Conservation (phyloP, 2,329 filamentous ascomycete species). For the Hymenoscyphus fructigenus region DNA sequence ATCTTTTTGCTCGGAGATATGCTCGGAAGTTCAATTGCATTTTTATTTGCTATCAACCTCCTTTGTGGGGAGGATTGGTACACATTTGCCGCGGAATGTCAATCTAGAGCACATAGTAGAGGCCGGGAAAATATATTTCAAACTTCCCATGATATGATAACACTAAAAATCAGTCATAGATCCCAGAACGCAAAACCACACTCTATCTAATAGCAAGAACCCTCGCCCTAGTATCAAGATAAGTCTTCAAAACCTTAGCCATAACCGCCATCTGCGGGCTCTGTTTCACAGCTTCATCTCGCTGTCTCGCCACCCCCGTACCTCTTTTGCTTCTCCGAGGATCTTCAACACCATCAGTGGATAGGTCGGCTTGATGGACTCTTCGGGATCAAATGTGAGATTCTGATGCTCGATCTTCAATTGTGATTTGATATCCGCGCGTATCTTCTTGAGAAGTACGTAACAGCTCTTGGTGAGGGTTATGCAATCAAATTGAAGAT, state of each 20-base stretch:
- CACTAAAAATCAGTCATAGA: too few species aligned
- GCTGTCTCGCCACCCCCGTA: not conserved
- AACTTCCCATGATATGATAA: too few species aligned
- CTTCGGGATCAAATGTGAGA: not conserved
- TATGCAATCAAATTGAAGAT: conserved; percentile 7
- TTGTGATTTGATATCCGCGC: not conserved
- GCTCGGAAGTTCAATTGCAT: too few species aligned
- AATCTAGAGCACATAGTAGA: too few species aligned
- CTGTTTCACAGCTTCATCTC: not conserved
- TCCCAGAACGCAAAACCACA: too few species aligned
- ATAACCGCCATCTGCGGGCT: conserved; percentile 3
- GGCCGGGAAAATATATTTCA: too few species aligned
- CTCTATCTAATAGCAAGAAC: too few species aligned
- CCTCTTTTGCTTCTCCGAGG: not conserved
- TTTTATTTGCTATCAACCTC: too few species aligned
- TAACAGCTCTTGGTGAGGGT: not conserved
- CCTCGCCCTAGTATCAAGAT: not conserved
- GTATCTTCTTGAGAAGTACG: not conserved
- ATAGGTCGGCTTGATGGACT: not conserved
- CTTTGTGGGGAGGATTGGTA: too few species aligned
- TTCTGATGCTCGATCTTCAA: not conserved
- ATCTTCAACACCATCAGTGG: conserved; percentile 1
- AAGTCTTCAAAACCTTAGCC: not conserved
- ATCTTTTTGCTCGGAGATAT: too few species aligned
- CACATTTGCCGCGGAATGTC: too few species aligned